A percentile compares a stretch with the other conserved stretches of the same genome.
Conservation (phyloP, 1,284 basidiomycete genomes). For the Trichosporon coremiiforme region DNA sequence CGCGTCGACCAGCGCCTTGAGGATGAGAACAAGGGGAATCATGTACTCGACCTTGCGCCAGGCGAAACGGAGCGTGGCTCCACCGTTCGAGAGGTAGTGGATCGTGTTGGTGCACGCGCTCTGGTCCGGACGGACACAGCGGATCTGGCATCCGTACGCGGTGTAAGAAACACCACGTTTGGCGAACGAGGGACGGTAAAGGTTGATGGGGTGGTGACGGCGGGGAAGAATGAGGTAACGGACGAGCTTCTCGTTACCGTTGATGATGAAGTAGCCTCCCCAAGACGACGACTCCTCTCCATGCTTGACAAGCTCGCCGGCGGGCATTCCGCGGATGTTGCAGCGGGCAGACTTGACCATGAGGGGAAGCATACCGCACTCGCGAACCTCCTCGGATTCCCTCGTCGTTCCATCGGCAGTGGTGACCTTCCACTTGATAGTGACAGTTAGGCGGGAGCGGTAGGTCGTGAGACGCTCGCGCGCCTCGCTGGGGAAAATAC, state of each 20-base stretch:
- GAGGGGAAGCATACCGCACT: constrained; percentile 91
- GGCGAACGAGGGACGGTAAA: constrained; percentile 82
- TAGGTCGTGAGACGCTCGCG: constrained; percentile 39
- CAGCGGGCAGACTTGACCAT: constrained; percentile 99
- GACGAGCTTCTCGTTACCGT: constrained; percentile 98
- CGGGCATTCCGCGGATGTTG: constrained; percentile 81
- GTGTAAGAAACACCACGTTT: constrained; percentile 96
- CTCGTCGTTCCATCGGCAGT: constrained; percentile 61
- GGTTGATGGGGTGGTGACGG: constrained; percentile 68
- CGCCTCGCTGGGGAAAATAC: constrained; percentile 87
- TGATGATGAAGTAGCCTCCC: constrained; percentile 98
- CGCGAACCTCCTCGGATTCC: constrained; percentile 70
- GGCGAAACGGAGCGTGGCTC: constrained; percentile 91
- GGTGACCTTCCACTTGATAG: constrained; percentile 80
- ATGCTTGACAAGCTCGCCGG: constrained; percentile 80
- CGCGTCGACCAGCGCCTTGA: constrained; percentile 92
- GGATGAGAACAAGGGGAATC: constrained; percentile 93
- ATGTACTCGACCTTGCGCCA: constrained; percentile 99
- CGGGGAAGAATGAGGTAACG: constrained; percentile 78
- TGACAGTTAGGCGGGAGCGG: constrained; percentile 85
- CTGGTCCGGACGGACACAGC: constrained; percentile 89
- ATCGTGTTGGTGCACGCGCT: constrained; percentile 91
- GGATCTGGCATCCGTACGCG: constrained; percentile 90
- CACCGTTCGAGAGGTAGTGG: constrained; percentile 96
- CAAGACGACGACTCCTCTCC: constrained; percentile 99